Base-by-base conservation (phyloP, 164 flowering plant genomes). In the Paratinospora sagittata region DNA sequence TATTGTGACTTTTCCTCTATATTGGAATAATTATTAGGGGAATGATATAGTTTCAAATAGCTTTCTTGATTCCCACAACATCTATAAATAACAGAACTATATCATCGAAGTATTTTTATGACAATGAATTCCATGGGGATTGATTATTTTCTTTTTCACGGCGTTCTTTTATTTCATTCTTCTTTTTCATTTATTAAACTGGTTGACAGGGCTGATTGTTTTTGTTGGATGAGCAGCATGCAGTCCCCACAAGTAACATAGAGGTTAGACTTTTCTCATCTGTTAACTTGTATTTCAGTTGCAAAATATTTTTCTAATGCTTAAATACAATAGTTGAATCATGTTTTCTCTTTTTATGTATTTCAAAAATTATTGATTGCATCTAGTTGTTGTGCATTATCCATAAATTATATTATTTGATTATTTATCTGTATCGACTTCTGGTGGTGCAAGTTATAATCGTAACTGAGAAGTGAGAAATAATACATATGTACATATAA, bases 221-320 rank as follows among this genome's bases (percentile, higher is more conserved):
- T 72, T 87, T 85, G 76, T 87, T 87, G 80, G 74, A 77, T 89
- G 81, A 80, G 90, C 98, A 90, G 98, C 83, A 76, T 78, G 84
- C 78, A 76, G 89, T 65, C 72, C 83, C 88, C 24, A 75, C 88
- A 27, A 78, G 74, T 70, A 81, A 77, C 63, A 74, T 88, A 69
- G 86, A 91, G 98, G 98, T 91, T 72, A 83, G 93, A 68, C 63
- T 70, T 76, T 55, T 64, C 49, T 30, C 23, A 19, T 13, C 19
- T 52, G 17, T 13, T 65, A 64, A 65, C 69, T 49, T 65, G 13
- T 65, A 21, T 47, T 30, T 33, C 19, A 39, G 17, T 63, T 65
- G 0, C 23, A 52, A 3, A 52, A 10, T 19, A 52, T 52, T n/a
- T 6, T 52, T 19, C 19, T 2, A 52, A 16, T 52, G 7, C 23